Percentiles rank a stretch among this genome's conserved stretches.
phyloP scores from a whole-genome alignment of 306 rosid genomes.

The Inga leiocalycina region DNA sequence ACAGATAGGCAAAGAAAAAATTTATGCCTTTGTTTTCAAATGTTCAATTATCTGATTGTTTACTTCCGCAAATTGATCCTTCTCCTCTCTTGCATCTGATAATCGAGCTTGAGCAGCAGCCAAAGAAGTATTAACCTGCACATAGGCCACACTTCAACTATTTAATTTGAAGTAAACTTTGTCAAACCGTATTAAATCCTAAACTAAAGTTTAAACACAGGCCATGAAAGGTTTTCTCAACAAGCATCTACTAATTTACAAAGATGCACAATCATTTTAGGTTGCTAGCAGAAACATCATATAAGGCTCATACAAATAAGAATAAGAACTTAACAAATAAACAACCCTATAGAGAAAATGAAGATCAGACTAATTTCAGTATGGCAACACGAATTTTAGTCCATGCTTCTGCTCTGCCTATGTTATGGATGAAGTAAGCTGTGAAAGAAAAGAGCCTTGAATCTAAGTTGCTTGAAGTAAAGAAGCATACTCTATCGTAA shows the following conservation, averaged over 20 bases:
- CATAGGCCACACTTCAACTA: constrained; percentile 28
- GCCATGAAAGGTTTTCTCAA: constrained; percentile 15
- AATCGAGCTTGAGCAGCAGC: constrained; percentile 90
- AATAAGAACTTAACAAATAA: constrained; percentile 28
- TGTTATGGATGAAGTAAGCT: background rate
- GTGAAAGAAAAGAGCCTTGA: constrained; percentile 3
- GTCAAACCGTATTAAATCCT: constrained; percentile 16
- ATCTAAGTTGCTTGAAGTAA: background rate
- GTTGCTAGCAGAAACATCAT: constrained; percentile 1
- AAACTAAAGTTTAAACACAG: background rate
- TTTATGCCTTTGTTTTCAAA: constrained; percentile 67
- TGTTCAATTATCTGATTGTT: constrained; percentile 85
- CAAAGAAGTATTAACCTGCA: constrained; percentile 76
- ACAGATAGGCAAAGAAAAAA: constrained; percentile 18
- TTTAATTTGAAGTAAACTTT: constrained; percentile 13
- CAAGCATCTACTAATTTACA: constrained; percentile 17
- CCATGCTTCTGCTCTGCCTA: constrained; percentile 4
- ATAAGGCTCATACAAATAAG: constrained; percentile 6
- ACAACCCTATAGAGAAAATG: constrained; percentile 4
- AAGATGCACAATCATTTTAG: background rate
- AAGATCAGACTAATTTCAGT: background rate
- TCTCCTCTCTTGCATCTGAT: constrained; percentile 87
- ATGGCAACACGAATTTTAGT: background rate
- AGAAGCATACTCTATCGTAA: background rate
- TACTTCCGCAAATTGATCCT: constrained; percentile 97